Base-by-base conservation (phyloP, 305 asterid species). In the Solanum hybrid region DNA sequence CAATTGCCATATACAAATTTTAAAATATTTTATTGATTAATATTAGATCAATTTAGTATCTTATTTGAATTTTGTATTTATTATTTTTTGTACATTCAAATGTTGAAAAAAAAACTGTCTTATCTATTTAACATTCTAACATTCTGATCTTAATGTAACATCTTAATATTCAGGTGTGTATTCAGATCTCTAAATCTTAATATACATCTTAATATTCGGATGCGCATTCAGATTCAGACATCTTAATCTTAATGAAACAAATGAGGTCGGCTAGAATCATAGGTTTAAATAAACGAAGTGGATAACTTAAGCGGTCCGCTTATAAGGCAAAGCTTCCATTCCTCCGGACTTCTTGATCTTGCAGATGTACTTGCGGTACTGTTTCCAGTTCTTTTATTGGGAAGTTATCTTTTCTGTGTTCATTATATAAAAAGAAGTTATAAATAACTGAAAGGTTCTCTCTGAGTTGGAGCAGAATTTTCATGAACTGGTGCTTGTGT, bases 381-480 rank as follows among this genome's bases (percentile, higher is more conserved):
- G 80, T 33, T 75, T 88, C 41, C 86, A 32, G 39, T 87, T 36
- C 34, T 75, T 31, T 37, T 34, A n/a, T 37, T 24, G 86, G 14
- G 8, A 84, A 84, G 39, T 84, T 45, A 84, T 22, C 45, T 88
- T 88, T 79, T 77, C 86, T 73, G 31, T 13, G 79, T 29, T 26
- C 26, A 10, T 77, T n/a, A 12, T 31, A 27, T 45, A 26, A 68
- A 65, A 78, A 77, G 90, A 51, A 89, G 61, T 78, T 77, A 22
- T 45, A 94, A 92, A 94, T 96, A 91, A 94, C 97, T 70, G 79
- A 93, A 94, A 96, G 99, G 99, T 97, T 85, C 87, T 79, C 73
- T 80, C 38, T 90, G 87, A 90, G 87, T 89, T 90, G 61, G 89
- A 38, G 83, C 89, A 51, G 87, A 90, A 51, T 70, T 72, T 80